A percentile compares a stretch with the other conserved stretches of the same genome.
Evolutionary conservation across 2,329 filamentous ascomycete genomes (phyloP).

Genomic region (Ilyonectria robusta): DNA sequence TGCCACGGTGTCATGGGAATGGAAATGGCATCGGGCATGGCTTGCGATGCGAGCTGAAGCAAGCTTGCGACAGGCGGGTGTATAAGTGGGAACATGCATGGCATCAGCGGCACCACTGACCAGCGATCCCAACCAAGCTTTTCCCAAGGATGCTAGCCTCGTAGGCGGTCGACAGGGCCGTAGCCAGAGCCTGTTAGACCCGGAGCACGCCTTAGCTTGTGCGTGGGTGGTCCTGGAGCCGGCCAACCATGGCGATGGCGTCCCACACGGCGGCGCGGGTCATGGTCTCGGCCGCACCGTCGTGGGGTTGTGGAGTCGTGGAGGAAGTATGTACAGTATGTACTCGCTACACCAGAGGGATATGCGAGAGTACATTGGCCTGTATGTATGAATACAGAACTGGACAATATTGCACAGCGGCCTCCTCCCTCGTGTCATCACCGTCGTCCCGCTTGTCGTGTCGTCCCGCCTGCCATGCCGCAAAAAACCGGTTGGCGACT

Average conservation of each 20-base stretch:
- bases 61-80: neutral
- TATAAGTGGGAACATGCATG: slow-evolving; percentile 14
- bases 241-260: neutral
- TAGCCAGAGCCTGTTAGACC: neutral
- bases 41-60: slow-evolving; percentile 23
- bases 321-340: neutral
- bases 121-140: too few relatives aligned
- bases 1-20: slow-evolving; percentile 39
- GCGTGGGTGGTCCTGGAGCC: neutral
- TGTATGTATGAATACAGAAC: neutral
- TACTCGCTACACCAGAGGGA: neutral
- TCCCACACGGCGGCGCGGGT: slow-evolving; percentile 1
- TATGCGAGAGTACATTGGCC: neutral
- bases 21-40: slow-evolving; percentile 27
- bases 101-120: neutral
- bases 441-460: neutral
- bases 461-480: neutral
- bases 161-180: neutral
- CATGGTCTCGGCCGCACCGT: slow-evolving; percentile 15
- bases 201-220: slow-evolving; percentile 9
- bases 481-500: neutral
- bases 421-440: neutral
- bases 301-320: neutral
- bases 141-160: neutral
- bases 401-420: neutral